Evolutionary conservation across 306 rosid species (phyloP).

Genomic region (Hippophae gyantsensis): DNA sequence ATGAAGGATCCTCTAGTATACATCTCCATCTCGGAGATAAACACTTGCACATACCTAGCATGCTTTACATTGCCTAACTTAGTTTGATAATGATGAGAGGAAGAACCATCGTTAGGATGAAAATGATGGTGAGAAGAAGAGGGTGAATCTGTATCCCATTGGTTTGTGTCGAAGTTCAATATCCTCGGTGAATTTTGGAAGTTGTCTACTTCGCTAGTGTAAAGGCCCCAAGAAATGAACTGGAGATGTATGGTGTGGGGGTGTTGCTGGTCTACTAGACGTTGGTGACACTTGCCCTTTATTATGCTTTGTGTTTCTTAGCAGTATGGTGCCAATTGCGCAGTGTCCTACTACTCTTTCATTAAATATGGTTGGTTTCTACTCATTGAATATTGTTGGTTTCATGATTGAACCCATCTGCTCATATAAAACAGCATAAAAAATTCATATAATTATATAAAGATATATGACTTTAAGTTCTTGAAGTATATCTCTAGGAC

Average conservation of each 20-base stretch:
- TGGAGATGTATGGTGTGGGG: constrained; percentile 39
- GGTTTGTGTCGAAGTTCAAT: constrained; percentile 14
- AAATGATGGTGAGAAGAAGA: not conserved
- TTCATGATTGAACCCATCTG: constrained; percentile 89
- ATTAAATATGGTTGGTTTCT: too few species aligned
- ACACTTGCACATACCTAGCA: too few species aligned
- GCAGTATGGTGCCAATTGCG: constrained; percentile 61
- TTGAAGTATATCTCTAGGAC: not conserved
- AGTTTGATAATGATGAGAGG: too few species aligned
- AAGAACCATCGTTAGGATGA: not conserved
- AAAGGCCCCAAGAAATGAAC: constrained; percentile 36
- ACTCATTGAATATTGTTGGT: constrained; percentile 57
- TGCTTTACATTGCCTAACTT: too few species aligned
- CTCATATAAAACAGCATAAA: not conserved
- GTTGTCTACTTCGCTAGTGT: constrained; percentile 22
- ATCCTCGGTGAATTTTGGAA: constrained; percentile 22
- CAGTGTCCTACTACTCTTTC: constrained; percentile 40
- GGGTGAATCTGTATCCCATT: constrained; percentile 16
- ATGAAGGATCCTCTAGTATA: too few species aligned
- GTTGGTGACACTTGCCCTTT: constrained; percentile 13
- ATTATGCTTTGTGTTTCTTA: constrained; percentile 35
- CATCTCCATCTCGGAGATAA: too few species aligned
- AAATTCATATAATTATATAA: too few species aligned
- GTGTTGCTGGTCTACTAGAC: constrained; percentile 39
- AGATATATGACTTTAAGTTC: too few species aligned